Evolutionary conservation across 768 basidiomycete species (phyloP).

Genomic region (Macrolepiota fuliginosa): DNA sequence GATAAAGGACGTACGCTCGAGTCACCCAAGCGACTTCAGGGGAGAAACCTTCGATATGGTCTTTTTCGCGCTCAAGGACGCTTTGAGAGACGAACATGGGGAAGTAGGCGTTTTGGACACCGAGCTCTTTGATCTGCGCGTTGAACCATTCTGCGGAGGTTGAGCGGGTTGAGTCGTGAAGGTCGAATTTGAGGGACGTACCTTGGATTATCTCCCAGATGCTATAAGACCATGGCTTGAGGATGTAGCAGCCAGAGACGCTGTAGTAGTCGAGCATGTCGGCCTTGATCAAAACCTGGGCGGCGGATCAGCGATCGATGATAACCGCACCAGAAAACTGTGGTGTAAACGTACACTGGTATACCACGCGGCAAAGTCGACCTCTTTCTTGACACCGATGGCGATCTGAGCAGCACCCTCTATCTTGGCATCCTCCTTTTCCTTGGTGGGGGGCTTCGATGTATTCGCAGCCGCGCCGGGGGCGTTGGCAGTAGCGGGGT

Average conservation of each 20-base stretch:
- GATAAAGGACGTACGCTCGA: constrained; percentile 64
- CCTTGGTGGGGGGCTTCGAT: constrained; percentile 41
- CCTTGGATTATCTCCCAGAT: constrained; percentile 98
- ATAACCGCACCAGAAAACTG: background rate
- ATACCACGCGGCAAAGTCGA: constrained; percentile 93
- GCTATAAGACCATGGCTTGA: constrained; percentile 95
- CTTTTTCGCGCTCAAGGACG: constrained; percentile 94
- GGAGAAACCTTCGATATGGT: constrained; percentile 98
- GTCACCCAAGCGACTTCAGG: constrained; percentile 99
- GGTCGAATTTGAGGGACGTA: constrained; percentile 27
- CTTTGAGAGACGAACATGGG: constrained; percentile 97
- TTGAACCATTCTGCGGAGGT: constrained; percentile 85
- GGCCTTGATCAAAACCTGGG: constrained; percentile 91
- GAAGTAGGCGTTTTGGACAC: constrained; percentile 97
- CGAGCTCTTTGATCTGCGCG: constrained; percentile 85
- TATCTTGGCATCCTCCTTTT: constrained; percentile 76
- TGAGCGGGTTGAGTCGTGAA: constrained; percentile 2
- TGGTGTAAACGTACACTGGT: constrained; percentile 62
- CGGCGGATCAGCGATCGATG: constrained; percentile 12
- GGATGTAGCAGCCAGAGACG: constrained; percentile 97
- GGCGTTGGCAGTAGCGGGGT: constrained; percentile 17
- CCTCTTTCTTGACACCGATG: constrained; percentile 93
- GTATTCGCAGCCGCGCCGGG: constrained; percentile 37
- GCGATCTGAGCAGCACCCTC: constrained; percentile 91
- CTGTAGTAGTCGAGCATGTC: constrained; percentile 99